Evolutionary conservation across 805 yeast genomes (phyloP), one percentile per base, ranked within the genome.

Genomic region (Wickerhamomyces subpelliculosus): DNA sequence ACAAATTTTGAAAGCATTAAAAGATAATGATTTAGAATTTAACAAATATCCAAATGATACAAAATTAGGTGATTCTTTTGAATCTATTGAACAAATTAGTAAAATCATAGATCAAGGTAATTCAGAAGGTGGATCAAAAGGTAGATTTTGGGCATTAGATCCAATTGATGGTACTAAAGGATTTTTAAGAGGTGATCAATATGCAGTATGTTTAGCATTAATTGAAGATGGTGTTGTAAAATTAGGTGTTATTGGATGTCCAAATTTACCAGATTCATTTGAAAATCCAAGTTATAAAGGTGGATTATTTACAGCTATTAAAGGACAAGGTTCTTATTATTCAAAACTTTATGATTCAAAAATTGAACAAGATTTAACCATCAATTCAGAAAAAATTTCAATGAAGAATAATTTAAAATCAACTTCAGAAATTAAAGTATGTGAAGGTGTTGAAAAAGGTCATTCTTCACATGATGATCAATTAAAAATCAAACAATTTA

Each of bases 81-180:
- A 52, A 10, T 55, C 67, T 4, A 55, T 72, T 24, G 67, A 69
- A 1, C 70, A 73, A 24, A 70, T 90, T 35, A 72, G 73, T 46
- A 67, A 73, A 6, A 69, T 82, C 20, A 84, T 93, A 40, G 96
- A 88, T 55, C 62, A 70, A 42, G 98, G 98, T 34, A 71, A 75
- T 52, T 84, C 84, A 28, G 58, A 70, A 44, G 97, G 97, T 38
- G 95, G 97, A 5, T 48, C 63, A 24, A 66, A 60, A 27, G 95
- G 95, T 19, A 70, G 98, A 44, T 78, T 86, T 57, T 93, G 99
- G 99, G 95, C 97, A 1, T 65, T 93, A 53, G 99, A 93, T 55
- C 99, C 99, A 28, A 89, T 93, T 44, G 99, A 93, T 56, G 99
- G 99, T 8, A 93, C 99, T 17, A 93, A 81, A 58, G 99, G 99